A percentile compares a stretch with the other conserved stretches of the same genome.
phyloP scores from a whole-genome alignment of 108 stramenopile species.

The Chaetoceros muelleri region DNA sequence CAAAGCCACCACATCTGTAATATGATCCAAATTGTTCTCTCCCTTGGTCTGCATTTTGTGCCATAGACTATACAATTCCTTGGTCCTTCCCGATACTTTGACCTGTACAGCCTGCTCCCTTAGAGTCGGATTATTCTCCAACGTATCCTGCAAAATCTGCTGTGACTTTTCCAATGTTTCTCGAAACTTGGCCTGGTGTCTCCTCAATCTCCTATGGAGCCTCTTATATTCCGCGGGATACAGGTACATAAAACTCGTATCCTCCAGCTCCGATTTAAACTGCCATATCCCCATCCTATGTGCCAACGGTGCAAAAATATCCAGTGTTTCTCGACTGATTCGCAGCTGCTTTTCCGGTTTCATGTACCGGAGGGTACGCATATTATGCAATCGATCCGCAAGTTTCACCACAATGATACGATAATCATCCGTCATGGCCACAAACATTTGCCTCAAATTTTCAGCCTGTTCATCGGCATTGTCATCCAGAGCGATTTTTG shows the following conservation, averaged over 20 bases:
- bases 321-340: constrained; percentile 86
- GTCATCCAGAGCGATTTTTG: constrained; percentile 70
- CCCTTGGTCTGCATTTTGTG: constrained; percentile 89
- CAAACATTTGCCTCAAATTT: constrained; percentile 91
- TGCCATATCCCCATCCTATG: constrained; percentile 96
- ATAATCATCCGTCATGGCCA: constrained; percentile 96
- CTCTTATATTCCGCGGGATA: constrained; percentile 87
- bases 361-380: constrained; percentile 88
- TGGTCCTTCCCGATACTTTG: constrained; percentile 78
- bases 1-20: constrained; percentile 87
- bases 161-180: constrained; percentile 77
- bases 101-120: constrained; percentile 54
- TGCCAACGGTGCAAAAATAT: constrained; percentile 94
- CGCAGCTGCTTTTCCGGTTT: constrained; percentile 88
- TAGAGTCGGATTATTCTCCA: constrained; percentile 58
- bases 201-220: constrained; percentile 50
- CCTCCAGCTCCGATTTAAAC: constrained; percentile 92
- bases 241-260: constrained; percentile 89
- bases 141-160: constrained; percentile 48
- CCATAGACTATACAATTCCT: constrained; percentile 91
- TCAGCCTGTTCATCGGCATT: constrained; percentile 89
- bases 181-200: constrained; percentile 56
- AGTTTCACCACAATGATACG: constrained; percentile 92
- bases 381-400: constrained; percentile 92
- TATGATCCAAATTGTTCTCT: constrained; percentile 71